Evolutionary conservation across 1,284 basidiomycete genomes (phyloP).

Genomic region (Gymnopus androsaceus): DNA sequence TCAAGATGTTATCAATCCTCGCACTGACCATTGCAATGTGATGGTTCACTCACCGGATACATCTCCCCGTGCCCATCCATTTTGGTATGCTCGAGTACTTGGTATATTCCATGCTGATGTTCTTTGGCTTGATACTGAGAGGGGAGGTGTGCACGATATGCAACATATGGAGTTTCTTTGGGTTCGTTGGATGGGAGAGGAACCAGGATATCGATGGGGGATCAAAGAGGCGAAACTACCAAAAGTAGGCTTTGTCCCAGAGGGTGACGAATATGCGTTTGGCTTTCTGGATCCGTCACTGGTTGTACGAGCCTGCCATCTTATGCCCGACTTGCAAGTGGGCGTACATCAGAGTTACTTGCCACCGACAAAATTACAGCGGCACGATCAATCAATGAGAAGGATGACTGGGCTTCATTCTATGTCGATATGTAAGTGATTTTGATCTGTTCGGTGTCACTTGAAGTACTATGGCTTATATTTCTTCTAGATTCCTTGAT

Average conservation of each 20-base stretch:
- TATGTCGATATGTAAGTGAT: constrained; percentile 2
- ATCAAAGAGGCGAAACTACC: neutral
- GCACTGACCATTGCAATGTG: no score
- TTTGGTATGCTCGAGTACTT: constrained; percentile 7
- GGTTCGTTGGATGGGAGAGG: neutral
- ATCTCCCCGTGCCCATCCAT: neutral
- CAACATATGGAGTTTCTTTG: constrained; percentile 8
- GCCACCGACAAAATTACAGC: neutral
- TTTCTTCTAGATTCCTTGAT: neutral
- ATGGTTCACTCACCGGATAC: no score
- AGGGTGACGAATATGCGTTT: neutral
- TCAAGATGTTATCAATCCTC: no score
- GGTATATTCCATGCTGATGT: constrained; percentile 3
- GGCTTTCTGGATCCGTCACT: neutral
- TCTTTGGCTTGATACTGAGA: neutral
- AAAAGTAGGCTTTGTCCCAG: constrained; percentile 5
- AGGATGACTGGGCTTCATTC: neutral
- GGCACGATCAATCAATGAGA: neutral
- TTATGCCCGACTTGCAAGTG: constrained; percentile 1
- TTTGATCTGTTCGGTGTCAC: neutral
- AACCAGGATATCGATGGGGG: neutral
- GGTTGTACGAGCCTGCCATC: neutral
- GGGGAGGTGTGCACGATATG: neutral
- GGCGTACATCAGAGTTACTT: neutral
- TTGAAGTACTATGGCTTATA: neutral